A percentile compares a stretch with the other conserved stretches of the same genome.
Conservation (phyloP, 306 rosid species). For the Adenanthera pavonina region DNA sequence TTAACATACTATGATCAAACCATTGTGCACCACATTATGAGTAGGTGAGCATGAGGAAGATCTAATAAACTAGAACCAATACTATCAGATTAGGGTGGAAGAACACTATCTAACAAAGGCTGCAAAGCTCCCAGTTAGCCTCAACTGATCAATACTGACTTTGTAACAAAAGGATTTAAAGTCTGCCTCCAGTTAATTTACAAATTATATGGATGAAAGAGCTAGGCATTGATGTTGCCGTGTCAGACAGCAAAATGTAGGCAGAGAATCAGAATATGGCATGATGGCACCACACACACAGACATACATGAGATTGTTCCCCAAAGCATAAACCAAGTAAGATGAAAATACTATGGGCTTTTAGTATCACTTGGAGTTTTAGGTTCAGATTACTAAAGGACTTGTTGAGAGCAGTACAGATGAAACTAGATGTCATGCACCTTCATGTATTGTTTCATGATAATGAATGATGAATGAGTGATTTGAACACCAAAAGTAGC, state of each 20-base stretch:
- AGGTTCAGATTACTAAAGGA: slow-evolving; percentile 34
- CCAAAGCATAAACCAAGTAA: slow-evolving; percentile 18
- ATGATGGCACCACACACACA: neutral
- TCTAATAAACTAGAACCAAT: slow-evolving; percentile 13
- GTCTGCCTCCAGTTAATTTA: slow-evolving; percentile 13
- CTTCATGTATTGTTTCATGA: slow-evolving; percentile 21
- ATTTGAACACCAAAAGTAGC: slow-evolving; percentile 45
- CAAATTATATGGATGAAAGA: neutral
- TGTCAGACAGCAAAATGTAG: neutral
- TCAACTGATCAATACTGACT: slow-evolving; percentile 23
- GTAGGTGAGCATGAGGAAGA: slow-evolving; percentile 20
- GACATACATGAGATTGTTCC: neutral
- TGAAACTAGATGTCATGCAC: slow-evolving; percentile 24
- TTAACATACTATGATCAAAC: slow-evolving; percentile 17
- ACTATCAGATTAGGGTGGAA: slow-evolving; percentile 23
- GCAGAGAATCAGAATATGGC: slow-evolving; percentile 6
- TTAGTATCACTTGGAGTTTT: neutral
- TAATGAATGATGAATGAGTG: slow-evolving; percentile 39
- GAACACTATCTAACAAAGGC: slow-evolving; percentile 25
- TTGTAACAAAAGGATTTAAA: slow-evolving; percentile 3
- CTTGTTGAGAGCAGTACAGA: slow-evolving; percentile 21
- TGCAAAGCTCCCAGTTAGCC: slow-evolving; percentile 24
- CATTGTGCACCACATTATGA: neutral
- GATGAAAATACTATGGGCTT: slow-evolving; percentile 20
- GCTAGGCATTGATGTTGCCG: neutral